Evolutionary conservation across 345 rosid species (phyloP).

Genomic region (Erodium maritimum): DNA sequence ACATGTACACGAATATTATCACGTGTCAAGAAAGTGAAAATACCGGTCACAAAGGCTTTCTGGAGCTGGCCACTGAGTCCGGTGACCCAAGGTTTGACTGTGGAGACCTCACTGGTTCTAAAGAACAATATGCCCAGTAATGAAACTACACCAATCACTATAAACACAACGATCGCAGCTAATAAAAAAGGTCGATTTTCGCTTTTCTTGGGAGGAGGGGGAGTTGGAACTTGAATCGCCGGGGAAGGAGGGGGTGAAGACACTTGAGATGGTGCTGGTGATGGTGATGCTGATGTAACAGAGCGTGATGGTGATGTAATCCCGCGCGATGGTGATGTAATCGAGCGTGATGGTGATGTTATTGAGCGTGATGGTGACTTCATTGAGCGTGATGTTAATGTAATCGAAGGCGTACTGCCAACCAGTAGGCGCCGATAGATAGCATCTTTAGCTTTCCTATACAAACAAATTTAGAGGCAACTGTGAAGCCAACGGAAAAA

Average conservation of each 20-base stretch:
- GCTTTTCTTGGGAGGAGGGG: neutral
- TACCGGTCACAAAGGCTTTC: slow-evolving; percentile 78
- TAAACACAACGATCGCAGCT: slow-evolving; percentile 27
- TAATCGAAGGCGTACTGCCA: too few relatives aligned
- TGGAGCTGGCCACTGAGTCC: slow-evolving; percentile 93
- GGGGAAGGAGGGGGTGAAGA: slow-evolving; percentile 13
- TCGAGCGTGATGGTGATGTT: slow-evolving; percentile 3
- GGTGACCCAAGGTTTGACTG: slow-evolving; percentile 91
- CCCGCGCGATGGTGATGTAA: too few relatives aligned
- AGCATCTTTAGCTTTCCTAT: slow-evolving; percentile 16
- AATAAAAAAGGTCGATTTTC: slow-evolving; percentile 1
- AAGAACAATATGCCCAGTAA: slow-evolving; percentile 21
- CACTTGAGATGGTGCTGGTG: slow-evolving; percentile 2
- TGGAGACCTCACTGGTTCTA: slow-evolving; percentile 33
- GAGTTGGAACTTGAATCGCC: neutral
- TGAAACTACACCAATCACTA: slow-evolving; percentile 23
- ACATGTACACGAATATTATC: neutral
- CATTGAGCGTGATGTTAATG: too few relatives aligned
- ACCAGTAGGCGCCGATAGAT: slow-evolving; percentile 27
- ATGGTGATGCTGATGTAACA: slow-evolving; percentile 1
- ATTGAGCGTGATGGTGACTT: neutral
- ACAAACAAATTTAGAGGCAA: neutral
- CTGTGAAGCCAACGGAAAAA: neutral
- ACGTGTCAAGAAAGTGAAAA: slow-evolving; percentile 7
- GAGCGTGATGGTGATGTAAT: neutral